Evolutionary conservation across 2,329 filamentous ascomycete genomes (phyloP).

Genomic region (Tolypocladium amazonense): DNA sequence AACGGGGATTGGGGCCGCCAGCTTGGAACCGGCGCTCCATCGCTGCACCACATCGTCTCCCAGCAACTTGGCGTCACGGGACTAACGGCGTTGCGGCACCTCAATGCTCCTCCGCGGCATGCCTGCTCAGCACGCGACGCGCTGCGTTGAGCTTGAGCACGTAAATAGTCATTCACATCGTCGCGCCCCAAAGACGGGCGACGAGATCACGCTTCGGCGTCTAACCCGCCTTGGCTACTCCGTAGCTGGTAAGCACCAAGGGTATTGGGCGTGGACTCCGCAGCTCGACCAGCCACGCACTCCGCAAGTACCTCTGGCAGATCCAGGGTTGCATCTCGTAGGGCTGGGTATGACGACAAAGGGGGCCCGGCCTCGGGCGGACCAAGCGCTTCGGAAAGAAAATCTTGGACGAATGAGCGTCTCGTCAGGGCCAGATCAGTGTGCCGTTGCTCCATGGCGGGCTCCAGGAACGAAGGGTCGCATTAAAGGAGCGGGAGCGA

Average conservation of each 20-base stretch:
- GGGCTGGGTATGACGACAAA: conserved; percentile 1
- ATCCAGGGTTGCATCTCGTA: conserved; percentile 1
- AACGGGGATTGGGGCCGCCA: background rate
- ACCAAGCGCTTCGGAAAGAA: background rate
- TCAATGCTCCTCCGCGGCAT: background rate
- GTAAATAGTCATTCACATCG: background rate
- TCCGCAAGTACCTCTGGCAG: background rate
- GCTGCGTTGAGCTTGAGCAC: background rate
- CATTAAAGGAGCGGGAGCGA: background rate
- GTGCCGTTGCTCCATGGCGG: background rate
- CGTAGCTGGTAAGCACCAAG: background rate
- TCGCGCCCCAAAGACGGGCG: background rate
- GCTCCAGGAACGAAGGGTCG: background rate
- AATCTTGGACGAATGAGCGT: background rate
- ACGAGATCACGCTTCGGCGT: background rate
- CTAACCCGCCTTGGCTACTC: background rate
- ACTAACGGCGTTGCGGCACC: background rate
- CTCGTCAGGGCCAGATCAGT: background rate
- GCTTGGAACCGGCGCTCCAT: background rate
- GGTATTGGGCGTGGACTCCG: background rate
- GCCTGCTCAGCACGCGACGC: background rate
- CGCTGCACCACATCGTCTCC: background rate
- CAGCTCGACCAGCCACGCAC: background rate
- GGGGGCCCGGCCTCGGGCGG: background rate
- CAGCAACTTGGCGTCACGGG: background rate